Base-by-base conservation (phyloP, 306 rosid genomes). In the Rosa persica region DNA sequence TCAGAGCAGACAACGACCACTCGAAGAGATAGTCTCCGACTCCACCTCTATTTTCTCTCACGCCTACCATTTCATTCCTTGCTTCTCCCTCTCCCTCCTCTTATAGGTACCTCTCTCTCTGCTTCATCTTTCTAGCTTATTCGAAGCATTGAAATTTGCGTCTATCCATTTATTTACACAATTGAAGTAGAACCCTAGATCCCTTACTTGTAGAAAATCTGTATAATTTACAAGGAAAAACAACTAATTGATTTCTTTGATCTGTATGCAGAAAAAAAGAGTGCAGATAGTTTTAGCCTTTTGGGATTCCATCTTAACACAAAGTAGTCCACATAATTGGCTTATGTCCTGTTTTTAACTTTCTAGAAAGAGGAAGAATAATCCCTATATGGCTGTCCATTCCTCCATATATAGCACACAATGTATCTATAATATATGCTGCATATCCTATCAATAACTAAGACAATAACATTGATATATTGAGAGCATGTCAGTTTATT, bases 61-160 rank as follows among this genome's bases (percentile, higher is more conserved):
- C 67, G 43, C 65, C 70, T 92, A 89, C 57, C 90, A 90, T 79
- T 95, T 89, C 84, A 70, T 87, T 47, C 76, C 91, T 67, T 93
- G 90, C 86, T 89, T 93, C 64, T 91, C 93, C 51, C 77, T 95
- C 77, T 77, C 89, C 54, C 10, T 87, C 76, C 92, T 95, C 58
- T 74, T 95, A 5, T 86, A 93, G 98, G 99, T 76, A 67, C 75
- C 20, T 65, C 48, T 67, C 16, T 17, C 34, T 57, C 22, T 39
- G n/a, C n/a, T n/a, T n/a, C n/a, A n/a, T n/a, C 12, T 11, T 1
- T 23, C 2, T 9, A 47, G 34, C 12, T 68, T 30, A 30, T n/a
- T n/a, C n/a, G n/a, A 44, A 25, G 2, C 74, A 70, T 47, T 70
- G 43, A 47, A n/a, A 16, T 12, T 3, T 30, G 27, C 76, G 22